Evolutionary conservation across 768 basidiomycete species (phyloP), one percentile per base, ranked within the genome.

Genomic region (Serendipita sp.): DNA sequence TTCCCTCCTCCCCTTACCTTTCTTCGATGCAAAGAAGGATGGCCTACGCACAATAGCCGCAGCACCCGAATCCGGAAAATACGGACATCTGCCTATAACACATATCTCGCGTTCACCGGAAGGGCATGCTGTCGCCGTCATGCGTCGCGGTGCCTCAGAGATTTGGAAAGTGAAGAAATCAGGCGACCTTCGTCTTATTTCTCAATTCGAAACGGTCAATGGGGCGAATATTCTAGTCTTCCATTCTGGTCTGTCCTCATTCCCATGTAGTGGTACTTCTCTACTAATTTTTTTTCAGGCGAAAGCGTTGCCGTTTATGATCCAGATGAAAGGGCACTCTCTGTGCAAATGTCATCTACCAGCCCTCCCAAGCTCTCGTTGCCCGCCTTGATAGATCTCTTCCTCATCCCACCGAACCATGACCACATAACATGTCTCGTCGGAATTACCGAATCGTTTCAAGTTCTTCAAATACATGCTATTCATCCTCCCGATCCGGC

Each of bases 71-170:
- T 60, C 64, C 76, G 22, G 73, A 77, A 16, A 74, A 72, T 28
- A 65, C 75, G 38, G 70, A 72, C 22, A 72, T 73, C 61, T 76
- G 14, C 74, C 75, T 44, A 81, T 90, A 63, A 67, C 76, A 13
- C 76, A 78, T 41, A 84, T 90, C 66, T 81, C 88, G 41, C 78
- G 90, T 64, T 90, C 89, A 2, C 85, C 88, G 1, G 85, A 90
- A 64, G 90, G 90, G 1, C 78, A 77, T 61, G 89, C 86, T 3
- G 78, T 92, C 38, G 87, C 81, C 13, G 80, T 85, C 14, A 73
- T 86, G 33, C 81, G 86, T 45, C 71, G 71, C 33, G 73, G 76
- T 43, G 81, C 81, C 2, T 74, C 84, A 3, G 86, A 90, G 68
- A 75, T 79, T 1, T 90, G 85, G 85, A 76, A 44, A 22, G 17